A percentile compares a stretch with the other conserved stretches of the same genome.
phyloP scores from a whole-genome alignment of 305 asterid species.

The Fraxinus baroniana region DNA sequence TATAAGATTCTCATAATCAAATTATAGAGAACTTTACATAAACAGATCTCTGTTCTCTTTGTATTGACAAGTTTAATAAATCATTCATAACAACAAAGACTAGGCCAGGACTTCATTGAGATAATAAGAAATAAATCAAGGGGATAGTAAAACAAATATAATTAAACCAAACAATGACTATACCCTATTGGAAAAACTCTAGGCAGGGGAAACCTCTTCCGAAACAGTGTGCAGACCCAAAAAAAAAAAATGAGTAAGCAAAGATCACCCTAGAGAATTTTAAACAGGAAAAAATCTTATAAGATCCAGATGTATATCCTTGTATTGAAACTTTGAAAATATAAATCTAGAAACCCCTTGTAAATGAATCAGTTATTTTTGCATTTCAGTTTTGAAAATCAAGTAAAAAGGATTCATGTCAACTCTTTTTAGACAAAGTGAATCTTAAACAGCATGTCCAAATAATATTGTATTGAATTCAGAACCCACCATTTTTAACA shows the following conservation, averaged over 20 bases:
- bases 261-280: background rate
- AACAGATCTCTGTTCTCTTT: background rate
- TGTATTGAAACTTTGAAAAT: background rate
- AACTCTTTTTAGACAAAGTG: background rate
- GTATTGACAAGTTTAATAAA: background rate
- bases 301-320: background rate
- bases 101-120: background rate
- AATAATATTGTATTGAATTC: conserved; percentile 1
- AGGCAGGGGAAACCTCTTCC: background rate
- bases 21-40: background rate
- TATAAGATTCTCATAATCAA: background rate
- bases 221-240: background rate
- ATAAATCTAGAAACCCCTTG: background rate
- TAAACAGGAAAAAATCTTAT: background rate
- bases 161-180: background rate
- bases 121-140: background rate
- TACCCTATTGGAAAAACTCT: background rate
- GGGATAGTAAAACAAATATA: background rate
- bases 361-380: background rate
- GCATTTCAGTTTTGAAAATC: background rate
- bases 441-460: background rate
- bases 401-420: background rate
- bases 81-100: background rate
- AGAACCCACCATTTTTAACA: conserved; percentile 62
- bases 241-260: background rate